Percentiles rank a stretch among this genome's conserved stretches.
phyloP scores from a whole-genome alignment of 495 filamentous ascomycete genomes.

The Penicillium samsonianum region DNA sequence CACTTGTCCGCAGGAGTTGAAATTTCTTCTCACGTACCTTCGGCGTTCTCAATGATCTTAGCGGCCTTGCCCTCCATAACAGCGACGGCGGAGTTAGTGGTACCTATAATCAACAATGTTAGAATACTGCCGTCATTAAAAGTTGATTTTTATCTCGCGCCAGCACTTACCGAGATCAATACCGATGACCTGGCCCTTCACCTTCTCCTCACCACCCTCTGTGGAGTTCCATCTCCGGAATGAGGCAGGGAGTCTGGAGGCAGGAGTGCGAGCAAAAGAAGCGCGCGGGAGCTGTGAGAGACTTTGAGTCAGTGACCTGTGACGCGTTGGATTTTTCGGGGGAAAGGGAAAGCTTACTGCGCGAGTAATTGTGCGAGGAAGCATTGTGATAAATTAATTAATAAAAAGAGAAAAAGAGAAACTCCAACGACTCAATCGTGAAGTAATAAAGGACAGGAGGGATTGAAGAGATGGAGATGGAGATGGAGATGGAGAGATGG shows the following conservation, averaged over 20 bases:
- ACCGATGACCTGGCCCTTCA: conserved; percentile 95
- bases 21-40: conserved; percentile 62
- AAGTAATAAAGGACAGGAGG: conserved; percentile 34
- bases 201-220: conserved; percentile 78
- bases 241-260: conserved; percentile 55
- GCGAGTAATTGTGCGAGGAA: conserved; percentile 57
- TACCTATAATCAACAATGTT: conserved; percentile 58
- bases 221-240: conserved; percentile 80
- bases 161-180: conserved; percentile 88
- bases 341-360: conserved; percentile 63
- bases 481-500: conserved; percentile 32
- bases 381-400: conserved; percentile 52
- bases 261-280: conserved; percentile 53
- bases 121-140: background rate
- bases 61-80: conserved; percentile 96
- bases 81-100: conserved; percentile 97
- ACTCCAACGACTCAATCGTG: conserved; percentile 47
- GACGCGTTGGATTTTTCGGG: conserved; percentile 21
- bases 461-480: conserved; percentile 34
- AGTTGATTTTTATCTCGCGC: background rate
- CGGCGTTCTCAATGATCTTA: conserved; percentile 96
- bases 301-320: conserved; percentile 26
- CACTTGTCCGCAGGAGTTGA: conserved; percentile 14
- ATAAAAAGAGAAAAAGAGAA: conserved; percentile 40
- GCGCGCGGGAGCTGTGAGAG: conserved; percentile 44